Base-by-base conservation (phyloP, 495 filamentous ascomycete species). In the Aspergillus heteromorphus region DNA sequence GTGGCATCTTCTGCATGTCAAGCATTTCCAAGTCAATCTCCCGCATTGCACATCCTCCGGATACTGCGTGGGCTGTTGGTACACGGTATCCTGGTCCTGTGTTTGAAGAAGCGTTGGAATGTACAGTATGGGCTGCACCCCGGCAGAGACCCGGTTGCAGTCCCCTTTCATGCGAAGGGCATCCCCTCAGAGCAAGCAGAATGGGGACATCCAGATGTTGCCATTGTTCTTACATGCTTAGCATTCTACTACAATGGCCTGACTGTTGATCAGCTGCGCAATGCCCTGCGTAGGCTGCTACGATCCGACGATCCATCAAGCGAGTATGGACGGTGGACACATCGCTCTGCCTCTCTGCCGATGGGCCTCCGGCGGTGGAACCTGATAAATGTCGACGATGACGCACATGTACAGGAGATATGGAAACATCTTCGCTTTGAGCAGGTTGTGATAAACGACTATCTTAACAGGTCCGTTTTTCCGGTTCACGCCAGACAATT, bases 121-220 rank as follows among this genome's bases (percentile, higher is more conserved):
- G 87, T 91, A 7, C 77, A 88, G 40, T 90, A 85, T 56, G 86
- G 86, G 0, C 72, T 86, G 0, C 73, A 82, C 59, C 67, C 59
- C 0, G 67, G 69, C 0, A 53, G 63, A 14, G 80, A 79, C 0
- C 70, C 71, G 51, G 73, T 88, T 1, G 87, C 87, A 6, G 85
- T 91, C 0, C 87, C 87, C 0, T 91, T 78, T 48, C 72, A 78
- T 40, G 80, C 83, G 0, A 91, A 89, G 56, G 86, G 85, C 34
- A 77, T 68, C 23, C 86, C 85, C 0, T 75, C 83, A 0, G 72
- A 77, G 1, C 75, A 82, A 13, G 81, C 87, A 0, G 87, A 91
- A 61, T 90, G 84, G 65, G 84, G 85, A 27, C 87, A 91, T 58
- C 86, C 86, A 0, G 86, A 91, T 63, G 79, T 84, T 0, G 73